phyloP scores from a whole-genome alignment of 2,329 filamentous ascomycete species.

The Achaetomium macrosporum region DNA sequence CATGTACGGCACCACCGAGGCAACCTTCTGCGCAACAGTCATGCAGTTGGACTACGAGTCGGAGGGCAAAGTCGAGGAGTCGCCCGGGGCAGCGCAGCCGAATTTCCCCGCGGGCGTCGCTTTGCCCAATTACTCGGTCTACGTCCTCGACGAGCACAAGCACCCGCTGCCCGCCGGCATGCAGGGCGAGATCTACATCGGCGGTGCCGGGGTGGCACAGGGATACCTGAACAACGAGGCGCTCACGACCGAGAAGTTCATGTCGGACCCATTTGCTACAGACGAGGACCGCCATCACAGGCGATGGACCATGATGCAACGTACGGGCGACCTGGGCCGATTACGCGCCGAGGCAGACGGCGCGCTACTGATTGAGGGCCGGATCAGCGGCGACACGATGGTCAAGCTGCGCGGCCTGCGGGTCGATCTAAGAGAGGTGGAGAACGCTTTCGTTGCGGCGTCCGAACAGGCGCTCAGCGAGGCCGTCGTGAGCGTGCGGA shows the following conservation, averaged over 20 bases:
- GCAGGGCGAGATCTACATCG: slow-evolving; percentile 15
- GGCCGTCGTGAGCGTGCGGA: not conserved
- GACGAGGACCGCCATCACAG: not conserved
- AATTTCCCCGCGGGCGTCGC: not conserved
- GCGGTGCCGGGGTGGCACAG: slow-evolving; percentile 10
- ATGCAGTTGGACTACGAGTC: not conserved
- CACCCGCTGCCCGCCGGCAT: slow-evolving; percentile 7
- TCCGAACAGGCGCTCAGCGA: not conserved
- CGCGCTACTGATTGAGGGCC: not conserved
- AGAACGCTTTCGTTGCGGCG: not conserved
- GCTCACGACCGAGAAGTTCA: not conserved
- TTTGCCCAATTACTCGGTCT: slow-evolving; percentile 14
- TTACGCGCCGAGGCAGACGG: not conserved
- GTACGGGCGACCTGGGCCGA: not conserved
- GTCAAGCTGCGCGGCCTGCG: not conserved
- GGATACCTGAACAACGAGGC: slow-evolving; percentile 13
- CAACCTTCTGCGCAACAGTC: not conserved
- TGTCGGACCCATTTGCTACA: not conserved
- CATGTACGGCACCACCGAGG: slow-evolving; percentile 20
- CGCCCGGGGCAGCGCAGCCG: not conserved
- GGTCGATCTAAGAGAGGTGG: not conserved
- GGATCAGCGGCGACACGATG: not conserved
- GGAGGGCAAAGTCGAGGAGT: too few relatives aligned
- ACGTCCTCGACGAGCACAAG: slow-evolving; percentile 8
- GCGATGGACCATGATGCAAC: not conserved